Evolutionary conservation across 495 filamentous ascomycete genomes (phyloP), one percentile per base, ranked within the genome.

Genomic region (Podospora australis): DNA sequence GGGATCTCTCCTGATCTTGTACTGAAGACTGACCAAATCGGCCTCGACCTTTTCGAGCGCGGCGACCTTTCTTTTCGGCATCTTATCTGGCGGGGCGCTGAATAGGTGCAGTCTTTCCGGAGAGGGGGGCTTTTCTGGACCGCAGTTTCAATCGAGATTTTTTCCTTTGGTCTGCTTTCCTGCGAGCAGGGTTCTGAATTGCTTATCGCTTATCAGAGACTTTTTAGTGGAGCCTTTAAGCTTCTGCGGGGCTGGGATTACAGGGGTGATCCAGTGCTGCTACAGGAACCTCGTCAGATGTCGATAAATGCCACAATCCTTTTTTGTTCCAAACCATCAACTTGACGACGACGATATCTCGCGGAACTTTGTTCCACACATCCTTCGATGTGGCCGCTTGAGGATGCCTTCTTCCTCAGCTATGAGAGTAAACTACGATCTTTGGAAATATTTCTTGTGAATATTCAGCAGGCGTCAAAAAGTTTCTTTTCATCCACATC

Each of bases 11-110:
- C 83, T 77, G 50, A 95, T 87, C 66, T 94, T 90, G 72, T 92
- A 83, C 67, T 95, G 90, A 29, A 95, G 65, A 66, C 86, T 90
- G 40, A 87, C 78, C 77, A 95, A 63, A 64, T 96, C 89, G 23
- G 88, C 90, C 58, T 96, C 90, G 56, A 94, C 82, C 77, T 96
- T 96, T 70, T 96, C 90, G 59, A 95, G 78, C 32, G 90, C 90
- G 25, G 85, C 86, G 30, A 95, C 71, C 70, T 90, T 91, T 66
- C 88, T 78, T 64, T 95, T 95, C 29, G 78, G 80, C 83, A 88
- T 90, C 44, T 58, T 72, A 60, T 48, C 55, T 36, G 9, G 19
- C 19, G 32, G 32, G 32, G n/a, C n/a, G 32, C 19, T 36, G 32
- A 17, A 36, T 36, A 16, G 32, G 32, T 6, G 10, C n/a, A 16